Conservation (phyloP, 345 rosid species). For the Gossypium australe region DNA sequence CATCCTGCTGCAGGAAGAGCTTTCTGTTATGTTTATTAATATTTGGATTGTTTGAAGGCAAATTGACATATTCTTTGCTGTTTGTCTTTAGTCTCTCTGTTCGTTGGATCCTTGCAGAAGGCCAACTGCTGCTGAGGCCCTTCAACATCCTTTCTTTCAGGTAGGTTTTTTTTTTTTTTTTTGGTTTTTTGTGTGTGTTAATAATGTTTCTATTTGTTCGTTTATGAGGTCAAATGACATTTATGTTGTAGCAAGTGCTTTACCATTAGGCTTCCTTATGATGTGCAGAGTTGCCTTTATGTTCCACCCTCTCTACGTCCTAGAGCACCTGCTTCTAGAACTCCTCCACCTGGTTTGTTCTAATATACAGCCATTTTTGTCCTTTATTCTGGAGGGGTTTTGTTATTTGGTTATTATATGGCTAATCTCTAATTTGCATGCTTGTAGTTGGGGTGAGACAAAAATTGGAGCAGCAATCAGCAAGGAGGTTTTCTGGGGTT, state of each 20-base stretch:
- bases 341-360: constrained; percentile 62
- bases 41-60: background rate
- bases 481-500: constrained; percentile 42
- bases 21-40: background rate
- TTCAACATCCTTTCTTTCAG: constrained; percentile 95
- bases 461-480: constrained; percentile 41
- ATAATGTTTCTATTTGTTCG: background rate
- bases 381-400: background rate
- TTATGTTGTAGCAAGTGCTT: background rate
- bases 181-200: background rate
- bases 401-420: background rate
- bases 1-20: background rate
- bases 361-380: background rate
- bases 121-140: constrained; percentile 79
- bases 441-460: constrained; percentile 52
- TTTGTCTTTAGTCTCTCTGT: constrained; percentile 57
- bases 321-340: constrained; percentile 42
- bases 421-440: background rate
- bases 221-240: background rate
- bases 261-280: background rate
- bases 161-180: constrained; percentile 21
- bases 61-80: background rate
- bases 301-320: constrained; percentile 82
- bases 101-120: constrained; percentile 93
- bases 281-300: constrained; percentile 75